These are phyloP conservation scores for Fusarium nelsonii DNA, from an alignment of 2,329 filamentous ascomycete genomes.

Conservation along the genomic window DNA sequence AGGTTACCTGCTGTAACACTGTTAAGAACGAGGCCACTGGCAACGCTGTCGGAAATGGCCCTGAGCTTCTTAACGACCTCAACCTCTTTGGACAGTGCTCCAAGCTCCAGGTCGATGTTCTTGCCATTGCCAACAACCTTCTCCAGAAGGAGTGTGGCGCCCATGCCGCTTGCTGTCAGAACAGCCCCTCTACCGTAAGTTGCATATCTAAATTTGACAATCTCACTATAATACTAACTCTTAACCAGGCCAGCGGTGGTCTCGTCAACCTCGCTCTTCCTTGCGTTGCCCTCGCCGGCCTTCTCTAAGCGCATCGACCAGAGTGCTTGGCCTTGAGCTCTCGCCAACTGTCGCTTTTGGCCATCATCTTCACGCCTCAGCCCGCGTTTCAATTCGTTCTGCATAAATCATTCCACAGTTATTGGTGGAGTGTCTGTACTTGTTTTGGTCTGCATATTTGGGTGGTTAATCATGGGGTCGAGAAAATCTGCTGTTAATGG, in stretches of 20 bases:
- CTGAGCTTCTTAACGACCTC: constrained; percentile 2
- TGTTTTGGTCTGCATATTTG: neutral
- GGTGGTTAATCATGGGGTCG: neutral
- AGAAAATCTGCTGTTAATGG: constrained; percentile 1
- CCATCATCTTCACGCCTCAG: too few species aligned
- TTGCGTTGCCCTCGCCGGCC: constrained; percentile 4
- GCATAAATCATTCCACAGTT: neutral
- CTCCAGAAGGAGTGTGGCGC: constrained; percentile 19
- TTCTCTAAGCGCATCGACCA: neutral
- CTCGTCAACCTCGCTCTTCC: constrained; percentile 18
- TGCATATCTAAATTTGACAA: neutral
- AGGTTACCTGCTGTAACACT: constrained; percentile 18
- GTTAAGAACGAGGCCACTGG: constrained; percentile 5
- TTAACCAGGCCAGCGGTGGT: neutral
- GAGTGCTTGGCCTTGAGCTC: neutral
- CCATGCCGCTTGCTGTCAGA: constrained; percentile 12
- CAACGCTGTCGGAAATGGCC: constrained; percentile 3
- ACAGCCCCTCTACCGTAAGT: neutral
- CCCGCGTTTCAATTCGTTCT: neutral
- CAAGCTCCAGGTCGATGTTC: constrained; percentile 6
- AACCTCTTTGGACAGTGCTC: constrained; percentile 11
- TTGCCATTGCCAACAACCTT: constrained; percentile 7
- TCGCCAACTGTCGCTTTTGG: too few species aligned
- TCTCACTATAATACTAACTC: neutral
- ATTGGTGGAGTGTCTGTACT: neutral